Percentiles rank a stretch among this genome's conserved stretches.
These are phyloP conservation scores for Rubus idaeus DNA, from an alignment of 306 rosid species.

Conservation along the genomic window DNA sequence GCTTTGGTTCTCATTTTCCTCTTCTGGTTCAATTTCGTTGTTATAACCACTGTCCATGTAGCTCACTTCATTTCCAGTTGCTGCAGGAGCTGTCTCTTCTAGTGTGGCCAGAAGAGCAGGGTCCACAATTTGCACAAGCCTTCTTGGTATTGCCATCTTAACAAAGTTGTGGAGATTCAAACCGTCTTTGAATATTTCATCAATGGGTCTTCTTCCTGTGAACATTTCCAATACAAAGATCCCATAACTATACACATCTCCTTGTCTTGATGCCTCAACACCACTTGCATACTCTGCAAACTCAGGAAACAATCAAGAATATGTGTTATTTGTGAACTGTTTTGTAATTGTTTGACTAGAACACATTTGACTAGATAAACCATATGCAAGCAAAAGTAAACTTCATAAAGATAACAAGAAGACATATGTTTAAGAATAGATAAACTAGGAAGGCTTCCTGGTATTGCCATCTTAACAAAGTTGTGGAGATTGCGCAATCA, in stretches of 20 bases:
- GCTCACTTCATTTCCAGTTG: not conserved
- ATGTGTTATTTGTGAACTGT: too few species aligned
- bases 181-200: constrained; percentile 32
- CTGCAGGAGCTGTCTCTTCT: not conserved
- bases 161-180: constrained; percentile 26
- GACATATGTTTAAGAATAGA: too few species aligned
- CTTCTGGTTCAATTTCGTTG: not conserved
- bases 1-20: not conserved
- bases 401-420: too few species aligned
- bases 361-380: too few species aligned
- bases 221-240: constrained; percentile 36
- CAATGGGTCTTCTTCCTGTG: constrained; percentile 27
- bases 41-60: not conserved
- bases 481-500: too few species aligned
- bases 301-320: not conserved
- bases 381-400: too few species aligned
- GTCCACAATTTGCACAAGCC: constrained; percentile 31
- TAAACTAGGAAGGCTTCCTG: too few species aligned
- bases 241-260: constrained; percentile 42
- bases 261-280: constrained; percentile 22
- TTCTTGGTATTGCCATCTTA: constrained; percentile 27
- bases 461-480: too few species aligned
- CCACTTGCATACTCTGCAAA: constrained; percentile 36
- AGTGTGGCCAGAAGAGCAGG: constrained; percentile 13
- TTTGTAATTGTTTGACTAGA: too few species aligned